phyloP scores from a whole-genome alignment of 306 rosid species.

The Lathyrus oleraceus region DNA sequence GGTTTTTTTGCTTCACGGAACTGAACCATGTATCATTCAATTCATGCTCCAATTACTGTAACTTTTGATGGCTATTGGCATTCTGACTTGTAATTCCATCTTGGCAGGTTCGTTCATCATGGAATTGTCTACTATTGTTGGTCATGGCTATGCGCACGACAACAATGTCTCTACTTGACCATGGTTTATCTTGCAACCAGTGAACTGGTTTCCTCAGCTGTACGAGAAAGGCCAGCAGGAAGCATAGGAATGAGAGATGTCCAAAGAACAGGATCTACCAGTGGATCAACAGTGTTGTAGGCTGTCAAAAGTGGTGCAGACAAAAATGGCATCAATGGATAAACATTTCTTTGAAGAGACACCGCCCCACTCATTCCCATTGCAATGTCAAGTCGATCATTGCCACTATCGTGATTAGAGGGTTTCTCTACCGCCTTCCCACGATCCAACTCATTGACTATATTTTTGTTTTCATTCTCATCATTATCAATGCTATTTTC shows the following conservation, averaged over 20 bases:
- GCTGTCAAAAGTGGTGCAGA: conserved; percentile 84
- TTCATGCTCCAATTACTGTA: too few relatives aligned
- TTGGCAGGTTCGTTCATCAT: too few relatives aligned
- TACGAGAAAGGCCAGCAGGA: conserved; percentile 65
- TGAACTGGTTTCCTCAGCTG: too few relatives aligned
- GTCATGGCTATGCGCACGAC: too few relatives aligned
- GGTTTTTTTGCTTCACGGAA: too few relatives aligned
- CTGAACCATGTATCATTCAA: too few relatives aligned
- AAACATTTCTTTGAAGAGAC: conserved; percentile 84
- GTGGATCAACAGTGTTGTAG: conserved; percentile 73
- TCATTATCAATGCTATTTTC: conserved; percentile 65
- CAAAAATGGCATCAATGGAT: conserved; percentile 71
- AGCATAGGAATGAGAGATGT: conserved; percentile 81
- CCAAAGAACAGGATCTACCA: conserved; percentile 86
- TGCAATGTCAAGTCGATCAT: conserved; percentile 55
- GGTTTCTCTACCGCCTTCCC: conserved; percentile 84
- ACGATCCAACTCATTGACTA: conserved; percentile 66
- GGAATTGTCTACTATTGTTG: too few relatives aligned
- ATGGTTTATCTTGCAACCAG: too few relatives aligned
- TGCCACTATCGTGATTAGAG: conserved; percentile 55
- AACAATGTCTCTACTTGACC: too few relatives aligned
- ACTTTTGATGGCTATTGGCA: too few relatives aligned
- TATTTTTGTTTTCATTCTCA: conserved; percentile 84
- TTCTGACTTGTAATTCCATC: too few relatives aligned
- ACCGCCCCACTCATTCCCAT: conserved; percentile 70